Conservation (phyloP, 495 filamentous ascomycete species). For the Aspergillus sclerotiicarbonarius region DNA sequence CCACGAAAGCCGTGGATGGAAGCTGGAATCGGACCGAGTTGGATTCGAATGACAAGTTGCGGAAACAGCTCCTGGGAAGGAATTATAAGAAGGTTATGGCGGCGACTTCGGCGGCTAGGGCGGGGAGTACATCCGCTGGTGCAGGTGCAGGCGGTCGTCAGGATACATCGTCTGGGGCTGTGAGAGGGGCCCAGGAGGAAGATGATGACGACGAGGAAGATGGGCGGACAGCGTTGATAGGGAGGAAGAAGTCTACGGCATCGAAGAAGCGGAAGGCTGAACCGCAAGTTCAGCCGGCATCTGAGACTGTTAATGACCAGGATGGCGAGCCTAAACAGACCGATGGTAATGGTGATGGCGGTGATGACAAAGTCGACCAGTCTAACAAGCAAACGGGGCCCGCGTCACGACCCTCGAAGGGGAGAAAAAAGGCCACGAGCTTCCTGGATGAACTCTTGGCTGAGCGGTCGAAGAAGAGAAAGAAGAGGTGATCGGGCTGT, state of each 20-base stretch:
- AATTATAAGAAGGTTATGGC: slow-evolving; percentile 45
- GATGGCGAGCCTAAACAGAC: neutral
- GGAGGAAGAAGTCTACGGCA: slow-evolving; percentile 29
- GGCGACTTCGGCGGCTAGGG: slow-evolving; percentile 15
- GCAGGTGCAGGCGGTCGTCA: neutral
- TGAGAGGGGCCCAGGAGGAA: slow-evolving; percentile 24
- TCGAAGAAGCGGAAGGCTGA: slow-evolving; percentile 26
- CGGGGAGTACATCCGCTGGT: slow-evolving; percentile 10
- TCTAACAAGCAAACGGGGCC: slow-evolving; percentile 2
- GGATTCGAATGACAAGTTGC: slow-evolving; percentile 43
- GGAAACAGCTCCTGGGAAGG: slow-evolving; percentile 48
- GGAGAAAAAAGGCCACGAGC: slow-evolving; percentile 42
- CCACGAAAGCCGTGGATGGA: slow-evolving; percentile 39
- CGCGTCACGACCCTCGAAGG: slow-evolving; percentile 24
- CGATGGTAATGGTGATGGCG: slow-evolving; percentile 14
- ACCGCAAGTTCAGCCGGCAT: slow-evolving; percentile 1
- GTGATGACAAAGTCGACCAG: slow-evolving; percentile 6
- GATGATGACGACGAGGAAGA: slow-evolving; percentile 59
- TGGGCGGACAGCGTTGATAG: slow-evolving; percentile 57
- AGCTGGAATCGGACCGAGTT: slow-evolving; percentile 41
- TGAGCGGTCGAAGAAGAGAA: slow-evolving; percentile 52
- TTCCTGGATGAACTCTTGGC: slow-evolving; percentile 53
- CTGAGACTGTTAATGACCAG: slow-evolving; percentile 4
- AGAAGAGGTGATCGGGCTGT: slow-evolving; percentile 44
- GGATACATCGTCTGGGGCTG: neutral